Percentiles rank a stretch among this genome's conserved stretches.
Evolutionary conservation across 768 basidiomycete species (phyloP).

Genomic region (Sporobolomyces phaffii): DNA sequence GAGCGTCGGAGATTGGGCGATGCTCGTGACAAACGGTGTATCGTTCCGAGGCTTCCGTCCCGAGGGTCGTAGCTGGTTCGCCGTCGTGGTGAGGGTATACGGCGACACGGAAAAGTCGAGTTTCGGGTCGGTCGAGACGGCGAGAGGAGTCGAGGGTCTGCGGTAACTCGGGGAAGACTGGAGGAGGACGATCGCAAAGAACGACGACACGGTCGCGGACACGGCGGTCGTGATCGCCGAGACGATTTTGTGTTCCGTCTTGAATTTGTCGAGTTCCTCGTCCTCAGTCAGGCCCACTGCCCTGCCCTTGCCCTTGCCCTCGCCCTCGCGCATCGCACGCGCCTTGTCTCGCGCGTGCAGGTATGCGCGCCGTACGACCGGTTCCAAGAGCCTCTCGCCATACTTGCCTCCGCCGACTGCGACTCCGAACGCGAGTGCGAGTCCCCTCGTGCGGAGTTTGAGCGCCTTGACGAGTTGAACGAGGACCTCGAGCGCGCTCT

Average conservation of each 20-base stretch:
- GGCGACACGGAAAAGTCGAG: constrained; percentile 21
- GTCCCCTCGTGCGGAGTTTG: background rate
- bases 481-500: background rate
- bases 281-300: constrained; percentile 6
- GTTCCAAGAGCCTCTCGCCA: constrained; percentile 16
- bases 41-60: background rate
- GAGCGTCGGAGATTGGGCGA: constrained; percentile 30
- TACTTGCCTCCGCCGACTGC: constrained; percentile 31
- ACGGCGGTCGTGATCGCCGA: constrained; percentile 13
- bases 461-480: constrained; percentile 6
- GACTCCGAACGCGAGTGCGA: constrained; percentile 23
- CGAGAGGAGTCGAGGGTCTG: constrained; percentile 4
- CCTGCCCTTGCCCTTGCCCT: constrained; percentile 4
- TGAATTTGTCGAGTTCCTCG: background rate
- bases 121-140: background rate
- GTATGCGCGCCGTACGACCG: constrained; percentile 6
- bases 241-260: constrained; percentile 11
- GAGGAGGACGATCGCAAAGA: constrained; percentile 26
- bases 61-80: background rate
- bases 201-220: constrained; percentile 12
- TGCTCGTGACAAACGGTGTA: background rate
- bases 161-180: constrained; percentile 1
- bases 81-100: constrained; percentile 8
- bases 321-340: background rate
- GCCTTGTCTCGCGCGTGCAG: background rate